phyloP scores from a whole-genome alignment of 225 moss, liverwort and hornwort genomes.

The Straminergon stramineum region DNA sequence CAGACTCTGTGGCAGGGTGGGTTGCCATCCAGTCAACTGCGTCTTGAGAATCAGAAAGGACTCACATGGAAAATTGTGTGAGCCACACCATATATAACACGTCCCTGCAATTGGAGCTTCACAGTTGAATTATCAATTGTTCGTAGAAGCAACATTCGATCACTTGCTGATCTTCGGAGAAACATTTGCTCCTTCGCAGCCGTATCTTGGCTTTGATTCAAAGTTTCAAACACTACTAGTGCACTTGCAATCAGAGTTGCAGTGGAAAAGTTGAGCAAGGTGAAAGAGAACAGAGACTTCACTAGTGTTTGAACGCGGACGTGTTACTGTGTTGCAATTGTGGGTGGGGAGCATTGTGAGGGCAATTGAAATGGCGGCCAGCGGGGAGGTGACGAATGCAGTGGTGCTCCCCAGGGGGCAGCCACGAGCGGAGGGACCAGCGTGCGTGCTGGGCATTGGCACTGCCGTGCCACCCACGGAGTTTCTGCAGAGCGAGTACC shows the following conservation, averaged over 20 bases:
- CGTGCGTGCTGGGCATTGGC: no score
- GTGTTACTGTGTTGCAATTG: neutral
- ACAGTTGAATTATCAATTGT: neutral
- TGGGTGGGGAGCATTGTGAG: neutral
- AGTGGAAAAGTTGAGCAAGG: neutral
- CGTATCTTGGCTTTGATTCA: neutral
- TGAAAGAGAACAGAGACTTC: neutral
- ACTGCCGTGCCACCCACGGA: no score
- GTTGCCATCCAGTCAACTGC: neutral
- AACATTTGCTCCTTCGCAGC: no score
- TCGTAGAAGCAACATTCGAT: no score
- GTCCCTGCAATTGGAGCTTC: neutral
- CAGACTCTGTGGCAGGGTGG: neutral
- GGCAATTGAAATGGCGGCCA: neutral
- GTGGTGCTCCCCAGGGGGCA: no score
- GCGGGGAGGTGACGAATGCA: neutral
- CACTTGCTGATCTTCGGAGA: no score
- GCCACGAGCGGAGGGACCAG: no score
- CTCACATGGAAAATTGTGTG: neutral
- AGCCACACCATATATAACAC: neutral
- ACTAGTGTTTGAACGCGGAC: neutral
- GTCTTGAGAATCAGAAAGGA: neutral
- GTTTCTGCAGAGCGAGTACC: no score
- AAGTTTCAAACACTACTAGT: no score
- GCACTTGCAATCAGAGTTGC: neutral